phyloP scores from a whole-genome alignment of 2,329 filamentous ascomycete genomes.

The Neodidymelliopsis sp. region DNA sequence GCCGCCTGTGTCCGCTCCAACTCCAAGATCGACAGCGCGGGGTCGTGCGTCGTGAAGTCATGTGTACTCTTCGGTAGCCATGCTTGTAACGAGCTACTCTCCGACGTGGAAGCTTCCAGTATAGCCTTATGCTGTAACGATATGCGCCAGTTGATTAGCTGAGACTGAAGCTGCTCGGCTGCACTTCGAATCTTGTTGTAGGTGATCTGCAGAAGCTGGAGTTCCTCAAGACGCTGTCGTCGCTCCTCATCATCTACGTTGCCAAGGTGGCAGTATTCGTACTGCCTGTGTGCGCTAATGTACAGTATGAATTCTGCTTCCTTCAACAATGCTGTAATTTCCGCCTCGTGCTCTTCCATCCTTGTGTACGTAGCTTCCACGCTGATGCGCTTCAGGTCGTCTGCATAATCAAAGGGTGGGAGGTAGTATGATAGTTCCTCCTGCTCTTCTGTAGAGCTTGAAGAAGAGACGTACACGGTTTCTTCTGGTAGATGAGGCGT shows the following conservation, averaged over 20 bases:
- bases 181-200: conserved; percentile 27
- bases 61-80: conserved; percentile 26
- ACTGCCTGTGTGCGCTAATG: conserved; percentile 28
- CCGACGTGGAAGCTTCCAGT: conserved; percentile 12
- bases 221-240: conserved; percentile 23
- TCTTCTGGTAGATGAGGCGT: conserved; percentile 26
- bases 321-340: conserved; percentile 23
- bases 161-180: conserved; percentile 26
- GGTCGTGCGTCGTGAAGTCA: conserved; percentile 21
- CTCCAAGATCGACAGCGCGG: conserved; percentile 27
- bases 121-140: conserved; percentile 30
- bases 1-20: conserved; percentile 25
- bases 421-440: conserved; percentile 28
- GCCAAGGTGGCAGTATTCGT: conserved; percentile 29
- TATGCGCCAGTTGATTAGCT: conserved; percentile 24
- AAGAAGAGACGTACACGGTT: neutral
- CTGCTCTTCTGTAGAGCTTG: conserved; percentile 3
- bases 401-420: conserved; percentile 29
- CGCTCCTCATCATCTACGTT: conserved; percentile 26
- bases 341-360: conserved; percentile 24
- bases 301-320: conserved; percentile 33
- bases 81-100: neutral
- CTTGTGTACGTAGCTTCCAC: conserved; percentile 14
- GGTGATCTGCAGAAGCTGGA: conserved; percentile 29
- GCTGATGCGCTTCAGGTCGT: conserved; percentile 26